These are phyloP conservation scores for Russula virescens DNA, from an alignment of 768 basidiomycete species.

Conservation along the genomic window DNA sequence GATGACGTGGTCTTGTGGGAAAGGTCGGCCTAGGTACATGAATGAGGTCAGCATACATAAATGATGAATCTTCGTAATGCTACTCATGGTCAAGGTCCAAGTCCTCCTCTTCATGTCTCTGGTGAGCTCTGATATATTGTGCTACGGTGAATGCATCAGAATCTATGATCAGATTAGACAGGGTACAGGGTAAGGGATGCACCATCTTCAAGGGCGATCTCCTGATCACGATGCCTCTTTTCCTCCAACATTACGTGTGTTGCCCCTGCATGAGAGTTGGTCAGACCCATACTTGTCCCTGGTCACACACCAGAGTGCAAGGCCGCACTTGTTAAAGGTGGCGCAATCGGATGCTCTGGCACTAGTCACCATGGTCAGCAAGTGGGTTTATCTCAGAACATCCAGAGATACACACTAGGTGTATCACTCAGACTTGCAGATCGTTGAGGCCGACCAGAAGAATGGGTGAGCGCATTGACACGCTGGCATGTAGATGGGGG, in stretches of 20 bases:
- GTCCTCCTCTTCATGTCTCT: constrained; percentile 28
- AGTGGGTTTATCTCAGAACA: background rate
- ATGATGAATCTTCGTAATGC: constrained; percentile 10
- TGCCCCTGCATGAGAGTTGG: constrained; percentile 29
- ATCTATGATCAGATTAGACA: background rate
- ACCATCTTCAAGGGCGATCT: constrained; percentile 39
- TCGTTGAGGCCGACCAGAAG: constrained; percentile 55
- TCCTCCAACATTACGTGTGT: constrained; percentile 43
- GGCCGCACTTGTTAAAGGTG: constrained; percentile 4
- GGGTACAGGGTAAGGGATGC: constrained; percentile 31
- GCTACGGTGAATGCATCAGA: background rate
- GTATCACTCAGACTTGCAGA: constrained; percentile 78
- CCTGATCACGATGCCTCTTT: constrained; percentile 33
- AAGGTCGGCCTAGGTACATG: constrained; percentile 26
- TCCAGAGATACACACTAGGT: constrained; percentile 31
- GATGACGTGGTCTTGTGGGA: constrained; percentile 17
- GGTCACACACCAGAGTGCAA: constrained; percentile 33
- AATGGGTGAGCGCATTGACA: constrained; percentile 31
- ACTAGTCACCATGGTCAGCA: constrained; percentile 2
- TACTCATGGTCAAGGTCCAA: constrained; percentile 41
- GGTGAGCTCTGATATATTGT: constrained; percentile 27
- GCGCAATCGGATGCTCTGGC: constrained; percentile 13
- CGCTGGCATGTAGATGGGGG: constrained; percentile 26
- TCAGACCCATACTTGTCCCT: constrained; percentile 39
- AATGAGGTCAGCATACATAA: background rate